Evolutionary conservation across 2,329 filamentous ascomycete genomes (phyloP), one percentile per base, ranked within the genome.

Genomic region (Penicillium psychrosexuale): DNA sequence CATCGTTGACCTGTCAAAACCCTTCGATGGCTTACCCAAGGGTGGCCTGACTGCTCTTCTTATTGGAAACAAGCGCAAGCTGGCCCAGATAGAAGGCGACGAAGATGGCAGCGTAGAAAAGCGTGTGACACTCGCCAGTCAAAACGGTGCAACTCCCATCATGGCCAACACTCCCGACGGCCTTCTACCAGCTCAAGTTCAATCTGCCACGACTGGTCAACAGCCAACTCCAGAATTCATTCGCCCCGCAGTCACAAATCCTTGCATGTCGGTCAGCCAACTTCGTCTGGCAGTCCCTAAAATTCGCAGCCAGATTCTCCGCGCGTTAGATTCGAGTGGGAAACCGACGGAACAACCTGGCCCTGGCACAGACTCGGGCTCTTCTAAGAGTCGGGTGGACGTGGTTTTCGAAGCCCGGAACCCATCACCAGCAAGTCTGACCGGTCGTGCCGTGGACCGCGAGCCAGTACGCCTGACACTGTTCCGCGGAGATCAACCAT

Each of bases 51-150:
- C 90, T 1, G 83, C 90, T 2, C 84, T 99, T 77, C 77, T 99
- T 1, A 82, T 97, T 19, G 94, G 94, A 0, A 99, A 96, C 70
- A 99, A 97, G 75, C 83, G 94, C 27, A 96, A 94, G 67, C 85
- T 88, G 45, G 82, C 85, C 15, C 82, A 83, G 6, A 75, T 88
- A 5, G 90, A 95, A 55, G 86, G 82, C 1, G 90, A 93, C 31
- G 91, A 94, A 17, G 89, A 91, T 46, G 80, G 77, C 38, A 75
- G 80, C 38, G 73, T 80, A 7, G 82, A 81, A 68, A 87, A 86
- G 69, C 78, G 84, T 51, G 75, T 88, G 33, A 77, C 81, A 11
- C 71, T 79, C 22, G 78, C 83, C 15, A 82, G 83, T 46, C 78
- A 84, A 42, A 84, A 84, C 50, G 90, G 90, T 0, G 87, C 88